A percentile compares a stretch with the other conserved stretches of the same genome.
Evolutionary conservation across 306 rosid genomes (phyloP).

Genomic region (Acacia melanoxylon): DNA sequence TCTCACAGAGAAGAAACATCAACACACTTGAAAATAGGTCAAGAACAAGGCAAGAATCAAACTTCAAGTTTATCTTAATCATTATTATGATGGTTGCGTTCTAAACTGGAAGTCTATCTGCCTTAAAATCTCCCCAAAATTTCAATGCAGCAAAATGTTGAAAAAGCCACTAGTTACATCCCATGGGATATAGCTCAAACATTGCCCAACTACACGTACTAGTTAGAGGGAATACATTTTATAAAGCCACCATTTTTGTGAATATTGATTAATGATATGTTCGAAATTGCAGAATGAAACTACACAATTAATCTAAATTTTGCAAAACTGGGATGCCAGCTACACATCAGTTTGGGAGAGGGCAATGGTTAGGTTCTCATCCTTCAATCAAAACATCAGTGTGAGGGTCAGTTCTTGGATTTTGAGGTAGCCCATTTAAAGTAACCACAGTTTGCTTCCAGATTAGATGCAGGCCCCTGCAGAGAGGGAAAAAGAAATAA

Average conservation of each 20-base stretch:
- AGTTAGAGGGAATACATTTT: neutral
- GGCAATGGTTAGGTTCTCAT: neutral
- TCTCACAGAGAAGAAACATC: neutral
- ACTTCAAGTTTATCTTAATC: neutral
- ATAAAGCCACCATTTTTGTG: neutral
- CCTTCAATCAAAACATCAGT: constrained; percentile 12
- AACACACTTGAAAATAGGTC: neutral
- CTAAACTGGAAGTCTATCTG: neutral
- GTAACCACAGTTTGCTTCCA: constrained; percentile 88
- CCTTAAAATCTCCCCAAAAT: neutral
- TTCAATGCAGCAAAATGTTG: neutral
- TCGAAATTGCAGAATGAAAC: neutral
- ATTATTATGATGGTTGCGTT: neutral
- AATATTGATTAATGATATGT: neutral
- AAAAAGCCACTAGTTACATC: neutral
- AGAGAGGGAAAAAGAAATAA: constrained; percentile 27
- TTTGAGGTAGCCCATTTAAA: constrained; percentile 93
- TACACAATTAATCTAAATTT: neutral
- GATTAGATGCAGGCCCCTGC: constrained; percentile 88
- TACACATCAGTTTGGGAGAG: constrained; percentile 1
- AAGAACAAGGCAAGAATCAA: neutral
- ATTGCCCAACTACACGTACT: neutral
- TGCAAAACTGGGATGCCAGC: constrained; percentile 20
- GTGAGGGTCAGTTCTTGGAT: constrained; percentile 52
- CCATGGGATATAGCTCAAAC: neutral